phyloP scores from a whole-genome alignment of 2,329 filamentous ascomycete species.

The Cylindrodendrum hubeiense region DNA sequence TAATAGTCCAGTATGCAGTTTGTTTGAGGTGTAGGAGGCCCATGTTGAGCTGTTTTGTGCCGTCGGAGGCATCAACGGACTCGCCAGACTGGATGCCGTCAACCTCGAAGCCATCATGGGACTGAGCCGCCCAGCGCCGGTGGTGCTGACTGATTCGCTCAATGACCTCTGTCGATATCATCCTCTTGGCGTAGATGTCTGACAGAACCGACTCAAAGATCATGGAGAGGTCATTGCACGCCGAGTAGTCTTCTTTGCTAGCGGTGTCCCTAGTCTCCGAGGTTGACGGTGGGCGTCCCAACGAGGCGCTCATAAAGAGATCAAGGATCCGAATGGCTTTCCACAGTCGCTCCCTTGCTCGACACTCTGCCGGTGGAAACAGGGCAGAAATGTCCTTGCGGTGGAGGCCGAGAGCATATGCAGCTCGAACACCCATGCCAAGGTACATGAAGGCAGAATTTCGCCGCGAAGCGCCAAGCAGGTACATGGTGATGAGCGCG shows the following conservation, averaged over 20 bases:
- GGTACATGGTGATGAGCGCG: constrained; percentile 52
- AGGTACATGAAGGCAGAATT: constrained; percentile 55
- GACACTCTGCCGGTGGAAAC: constrained; percentile 42
- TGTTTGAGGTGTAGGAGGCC: constrained; percentile 49
- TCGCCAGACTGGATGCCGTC: constrained; percentile 40
- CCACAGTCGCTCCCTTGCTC: constrained; percentile 48
- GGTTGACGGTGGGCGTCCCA: constrained; percentile 50
- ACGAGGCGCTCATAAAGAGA: constrained; percentile 49
- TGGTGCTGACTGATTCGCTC: constrained; percentile 42
- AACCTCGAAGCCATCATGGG: constrained; percentile 24
- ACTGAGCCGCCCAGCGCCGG: constrained; percentile 40
- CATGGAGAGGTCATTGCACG: constrained; percentile 49
- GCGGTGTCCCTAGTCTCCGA: constrained; percentile 44
- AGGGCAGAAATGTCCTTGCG: constrained; percentile 44
- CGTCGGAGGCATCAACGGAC: constrained; percentile 28
- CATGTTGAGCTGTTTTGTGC: constrained; percentile 38
- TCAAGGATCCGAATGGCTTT: constrained; percentile 49
- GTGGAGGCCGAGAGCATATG: constrained; percentile 50
- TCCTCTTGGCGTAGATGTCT: constrained; percentile 50
- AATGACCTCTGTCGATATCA: constrained; percentile 45
- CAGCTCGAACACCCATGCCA: constrained; percentile 53
- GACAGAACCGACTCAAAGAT: constrained; percentile 53
- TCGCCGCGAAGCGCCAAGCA: constrained; percentile 49
- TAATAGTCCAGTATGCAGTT: constrained; percentile 54
- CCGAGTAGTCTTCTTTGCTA: constrained; percentile 39